phyloP scores from a whole-genome alignment of 768 basidiomycete genomes.

The Thelephora aurantiotincta region DNA sequence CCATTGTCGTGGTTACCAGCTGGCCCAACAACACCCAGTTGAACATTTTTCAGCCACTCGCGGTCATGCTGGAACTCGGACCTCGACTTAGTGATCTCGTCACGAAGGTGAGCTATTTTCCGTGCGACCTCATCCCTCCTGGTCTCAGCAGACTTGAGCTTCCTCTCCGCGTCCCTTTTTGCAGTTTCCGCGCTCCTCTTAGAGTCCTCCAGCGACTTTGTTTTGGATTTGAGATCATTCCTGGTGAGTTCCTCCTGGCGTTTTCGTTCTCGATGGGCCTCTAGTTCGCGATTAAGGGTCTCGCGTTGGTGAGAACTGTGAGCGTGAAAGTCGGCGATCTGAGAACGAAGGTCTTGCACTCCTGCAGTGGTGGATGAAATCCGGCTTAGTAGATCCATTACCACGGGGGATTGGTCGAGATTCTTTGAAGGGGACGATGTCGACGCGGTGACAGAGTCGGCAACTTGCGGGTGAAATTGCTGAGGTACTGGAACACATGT shows the following conservation, averaged over 20 bases:
- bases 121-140: conserved; percentile 47
- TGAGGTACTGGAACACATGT: conserved; percentile 6
- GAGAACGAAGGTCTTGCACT: conserved; percentile 53
- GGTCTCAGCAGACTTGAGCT: conserved; percentile 53
- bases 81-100: conserved; percentile 43
- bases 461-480: conserved; percentile 7
- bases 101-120: conserved; percentile 43
- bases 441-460: conserved; percentile 14
- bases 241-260: conserved; percentile 73
- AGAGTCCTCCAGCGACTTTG: conserved; percentile 76
- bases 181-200: conserved; percentile 70
- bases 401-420: conserved; percentile 50
- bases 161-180: conserved; percentile 81
- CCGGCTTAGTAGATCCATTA: conserved; percentile 64
- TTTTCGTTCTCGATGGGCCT: conserved; percentile 56
- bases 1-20: conserved; percentile 6
- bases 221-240: conserved; percentile 67
- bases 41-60: conserved; percentile 23
- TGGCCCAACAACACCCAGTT: conserved; percentile 10
- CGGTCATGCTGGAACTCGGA: conserved; percentile 42
- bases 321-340: conserved; percentile 48
- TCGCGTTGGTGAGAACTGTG: conserved; percentile 44
- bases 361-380: conserved; percentile 48
- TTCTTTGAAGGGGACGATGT: conserved; percentile 20
- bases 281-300: conserved; percentile 59